Evolutionary conservation across 2,329 filamentous ascomycete species (phyloP).

Genomic region (Furcasterigmium sp.): DNA sequence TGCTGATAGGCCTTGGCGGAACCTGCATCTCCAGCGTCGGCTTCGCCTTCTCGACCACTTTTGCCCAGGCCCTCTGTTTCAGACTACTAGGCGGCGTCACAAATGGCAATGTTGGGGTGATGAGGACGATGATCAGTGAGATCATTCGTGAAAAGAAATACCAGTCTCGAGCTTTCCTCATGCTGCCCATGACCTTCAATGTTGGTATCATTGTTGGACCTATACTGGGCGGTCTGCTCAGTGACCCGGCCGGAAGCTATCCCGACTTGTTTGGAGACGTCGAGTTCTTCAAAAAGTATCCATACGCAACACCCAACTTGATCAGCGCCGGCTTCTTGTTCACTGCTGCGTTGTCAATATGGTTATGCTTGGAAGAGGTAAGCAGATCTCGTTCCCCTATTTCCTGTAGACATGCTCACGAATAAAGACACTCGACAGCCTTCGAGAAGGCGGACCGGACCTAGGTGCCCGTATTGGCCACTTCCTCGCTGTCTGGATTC

Average conservation of each 20-base stretch:
- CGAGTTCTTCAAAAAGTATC: slow-evolving; percentile 40
- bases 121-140: slow-evolving; percentile 62
- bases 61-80: slow-evolving; percentile 60
- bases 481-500: slow-evolving; percentile 23
- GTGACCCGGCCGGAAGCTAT: slow-evolving; percentile 63
- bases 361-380: slow-evolving; percentile 47
- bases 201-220: slow-evolving; percentile 39
- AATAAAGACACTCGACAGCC: slow-evolving; percentile 39
- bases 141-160: slow-evolving; percentile 42
- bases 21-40: slow-evolving; percentile 60
- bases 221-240: slow-evolving; percentile 60
- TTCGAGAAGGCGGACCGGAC: slow-evolving; percentile 32
- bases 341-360: slow-evolving; percentile 36
- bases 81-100: slow-evolving; percentile 57
- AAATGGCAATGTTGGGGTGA: slow-evolving; percentile 44
- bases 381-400: slow-evolving; percentile 8
- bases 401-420: not conserved
- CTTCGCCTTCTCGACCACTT: slow-evolving; percentile 66
- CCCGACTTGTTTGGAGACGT: slow-evolving; percentile 40
- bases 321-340: slow-evolving; percentile 43
- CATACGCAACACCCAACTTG: slow-evolving; percentile 51
- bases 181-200: slow-evolving; percentile 43
- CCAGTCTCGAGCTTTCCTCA: slow-evolving; percentile 40
- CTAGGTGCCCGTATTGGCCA: slow-evolving; percentile 34
- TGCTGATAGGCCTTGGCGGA: slow-evolving; percentile 71